Conservation (phyloP, 805 yeast genomes). For the Pichia cabralensis region DNA sequence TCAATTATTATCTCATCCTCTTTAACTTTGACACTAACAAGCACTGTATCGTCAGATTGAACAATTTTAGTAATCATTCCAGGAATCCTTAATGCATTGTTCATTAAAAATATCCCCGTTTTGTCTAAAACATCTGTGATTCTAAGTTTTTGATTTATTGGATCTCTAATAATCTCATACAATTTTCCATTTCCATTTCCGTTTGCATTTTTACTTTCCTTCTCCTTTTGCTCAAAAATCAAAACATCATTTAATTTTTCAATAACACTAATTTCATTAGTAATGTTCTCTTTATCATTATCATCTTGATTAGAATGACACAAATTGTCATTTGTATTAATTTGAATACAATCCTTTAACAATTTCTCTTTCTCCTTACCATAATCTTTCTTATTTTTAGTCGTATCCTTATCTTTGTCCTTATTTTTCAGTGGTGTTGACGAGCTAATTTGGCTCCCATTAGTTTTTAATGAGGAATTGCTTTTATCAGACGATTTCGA, state of each 20-base stretch:
- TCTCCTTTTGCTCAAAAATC: neutral
- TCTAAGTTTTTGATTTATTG: neutral
- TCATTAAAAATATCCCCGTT: conserved; percentile 1
- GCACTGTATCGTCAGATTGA: neutral
- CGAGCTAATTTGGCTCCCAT: too few relatives aligned
- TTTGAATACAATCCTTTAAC: too few relatives aligned
- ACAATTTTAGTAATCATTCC: conserved; percentile 1
- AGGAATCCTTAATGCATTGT: neutral
- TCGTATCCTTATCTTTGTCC: too few relatives aligned
- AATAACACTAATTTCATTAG: neutral
- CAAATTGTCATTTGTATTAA: too few relatives aligned
- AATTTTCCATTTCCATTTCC: neutral
- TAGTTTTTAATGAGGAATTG: too few relatives aligned
- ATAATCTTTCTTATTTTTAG: too few relatives aligned
- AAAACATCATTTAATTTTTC: neutral
- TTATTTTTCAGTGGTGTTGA: conserved; percentile 2
- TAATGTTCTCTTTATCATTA: neutral
- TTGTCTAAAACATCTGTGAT: conserved; percentile 3
- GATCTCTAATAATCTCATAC: too few relatives aligned
- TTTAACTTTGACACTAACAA: conserved; percentile 2
- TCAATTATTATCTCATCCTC: conserved; percentile 1
- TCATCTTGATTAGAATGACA: neutral
- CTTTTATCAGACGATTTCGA: too few relatives aligned
- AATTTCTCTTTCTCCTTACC: too few relatives aligned
- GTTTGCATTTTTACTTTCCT: neutral